Evolutionary conservation across 495 filamentous ascomycete genomes (phyloP).

Genomic region (Podospora bellae-mahoneyi): DNA sequence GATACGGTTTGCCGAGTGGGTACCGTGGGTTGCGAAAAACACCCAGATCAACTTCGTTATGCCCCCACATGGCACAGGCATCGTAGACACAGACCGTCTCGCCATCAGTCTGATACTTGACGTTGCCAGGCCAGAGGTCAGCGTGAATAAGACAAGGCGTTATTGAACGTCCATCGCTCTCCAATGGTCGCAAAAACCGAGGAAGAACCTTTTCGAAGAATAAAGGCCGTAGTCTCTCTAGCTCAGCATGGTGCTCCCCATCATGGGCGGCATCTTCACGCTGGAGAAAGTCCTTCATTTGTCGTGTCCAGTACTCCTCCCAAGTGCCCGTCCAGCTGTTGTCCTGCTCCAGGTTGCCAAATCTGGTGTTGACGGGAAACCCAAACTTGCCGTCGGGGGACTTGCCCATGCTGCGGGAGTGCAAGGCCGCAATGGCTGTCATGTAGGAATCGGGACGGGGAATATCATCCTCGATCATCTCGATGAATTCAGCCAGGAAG

Average conservation of each 20-base stretch:
- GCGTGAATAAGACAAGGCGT: conserved; percentile 46
- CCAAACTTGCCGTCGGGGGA: conserved; percentile 52
- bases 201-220: conserved; percentile 40
- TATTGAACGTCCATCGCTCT: conserved; percentile 40
- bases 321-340: conserved; percentile 45
- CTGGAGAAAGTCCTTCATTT: conserved; percentile 24
- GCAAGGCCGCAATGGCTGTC: conserved; percentile 38
- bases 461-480: conserved; percentile 29
- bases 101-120: conserved; percentile 34
- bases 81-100: conserved; percentile 44
- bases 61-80: conserved; percentile 45
- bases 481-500: conserved; percentile 25
- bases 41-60: conserved; percentile 48
- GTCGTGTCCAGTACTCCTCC: conserved; percentile 41
- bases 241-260: conserved; percentile 18
- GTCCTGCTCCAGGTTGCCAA: conserved; percentile 41
- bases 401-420: conserved; percentile 33
- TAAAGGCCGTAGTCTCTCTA: conserved; percentile 16
- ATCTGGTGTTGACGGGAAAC: conserved; percentile 48
- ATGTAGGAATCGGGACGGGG: conserved; percentile 30
- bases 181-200: conserved; percentile 35
- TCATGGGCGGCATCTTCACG: conserved; percentile 19
- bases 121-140: conserved; percentile 47
- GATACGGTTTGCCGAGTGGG: conserved; percentile 23
- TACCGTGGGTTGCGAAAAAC: conserved; percentile 33